These are phyloP conservation scores for Casuarina equisetifolia DNA, from an alignment of 306 rosid species.

Conservation along the genomic window DNA sequence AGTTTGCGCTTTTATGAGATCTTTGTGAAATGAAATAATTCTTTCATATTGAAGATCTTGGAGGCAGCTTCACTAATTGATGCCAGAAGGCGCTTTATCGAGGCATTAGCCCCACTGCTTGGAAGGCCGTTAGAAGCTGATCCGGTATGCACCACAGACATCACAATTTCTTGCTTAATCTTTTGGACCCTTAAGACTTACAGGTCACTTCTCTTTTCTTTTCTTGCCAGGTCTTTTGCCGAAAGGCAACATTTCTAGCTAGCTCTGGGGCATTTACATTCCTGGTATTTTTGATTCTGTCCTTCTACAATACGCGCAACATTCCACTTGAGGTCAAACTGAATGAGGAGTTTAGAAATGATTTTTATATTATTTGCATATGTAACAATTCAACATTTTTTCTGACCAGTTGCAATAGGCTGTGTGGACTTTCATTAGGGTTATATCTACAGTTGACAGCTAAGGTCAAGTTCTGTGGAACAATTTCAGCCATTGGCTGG, in stretches of 20 bases:
- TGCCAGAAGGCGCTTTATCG: constrained; percentile 75
- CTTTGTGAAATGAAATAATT: neutral
- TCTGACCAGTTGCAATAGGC: neutral
- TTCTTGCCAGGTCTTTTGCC: constrained; percentile 72
- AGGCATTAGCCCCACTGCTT: constrained; percentile 61
- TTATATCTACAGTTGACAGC: neutral
- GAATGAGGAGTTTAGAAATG: constrained; percentile 26
- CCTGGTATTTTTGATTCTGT: constrained; percentile 56
- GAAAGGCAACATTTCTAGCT: constrained; percentile 74
- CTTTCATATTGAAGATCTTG: constrained; percentile 47
- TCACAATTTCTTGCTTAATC: constrained; percentile 10
- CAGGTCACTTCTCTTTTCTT: constrained; percentile 26
- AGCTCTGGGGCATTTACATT: constrained; percentile 71
- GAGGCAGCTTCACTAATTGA: constrained; percentile 85
- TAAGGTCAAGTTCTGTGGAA: constrained; percentile 9
- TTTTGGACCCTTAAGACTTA: constrained; percentile 21
- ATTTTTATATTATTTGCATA: neutral
- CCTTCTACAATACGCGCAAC: constrained; percentile 7
- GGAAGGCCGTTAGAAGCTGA: constrained; percentile 98
- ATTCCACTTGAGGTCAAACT: constrained; percentile 6
- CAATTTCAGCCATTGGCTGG: neutral
- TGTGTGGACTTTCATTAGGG: neutral
- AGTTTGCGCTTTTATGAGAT: neutral
- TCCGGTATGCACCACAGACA: constrained; percentile 49
- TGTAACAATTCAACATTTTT: constrained; percentile 15